Evolutionary conservation across 2,329 filamentous ascomycete species (phyloP), one percentile per base, ranked within the genome.

Genomic region (Cladosporium velox): DNA sequence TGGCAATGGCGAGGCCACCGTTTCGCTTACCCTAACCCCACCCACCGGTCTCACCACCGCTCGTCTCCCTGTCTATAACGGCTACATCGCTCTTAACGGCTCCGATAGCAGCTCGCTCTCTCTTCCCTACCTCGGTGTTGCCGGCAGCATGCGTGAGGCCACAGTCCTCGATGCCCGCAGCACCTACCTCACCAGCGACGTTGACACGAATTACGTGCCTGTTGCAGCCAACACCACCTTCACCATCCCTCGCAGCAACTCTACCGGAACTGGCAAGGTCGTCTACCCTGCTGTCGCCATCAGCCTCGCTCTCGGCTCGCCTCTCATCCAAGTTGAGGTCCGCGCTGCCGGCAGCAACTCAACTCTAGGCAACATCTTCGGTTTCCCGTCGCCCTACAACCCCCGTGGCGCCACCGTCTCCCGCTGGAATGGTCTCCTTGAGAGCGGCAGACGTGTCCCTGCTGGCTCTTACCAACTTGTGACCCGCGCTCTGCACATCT

Each of bases 81-180:
- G 76, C 14, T 77, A 75, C 63, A 72, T 77, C 62, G 69, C 71
- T n/a, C 61, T 72, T 34, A 70, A 70, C 24, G 69, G 66, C 63
- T 65, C 62, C 38, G 65, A 70, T 41, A 65, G 68, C 47, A 72
- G 72, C 41, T 72, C 69, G 4, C 70, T 76, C 35, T 74, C 73
- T 24, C 67, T 77, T 10, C 75, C 76, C 6, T 78, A 78, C 67
- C 69, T 74, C 30, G 76, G 76, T 12, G 70, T 75, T n/a, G 74
- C 70, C 18, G 65, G 69, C 58, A 67, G 60, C 64, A 64, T 72
- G 65, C 66, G 70, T 61, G 65, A 66, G 65, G 51, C 67, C 65
- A 66, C 74, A 69, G 55, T 71, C 59, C 75, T 77, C 21, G 72
- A 70, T 30, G 54, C 66, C 18, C 67, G 65, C 14, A 69, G 69